These are phyloP conservation scores for Aspergillus fischeri DNA, from an alignment of 2,329 filamentous ascomycete species.

Conservation along the genomic window DNA sequence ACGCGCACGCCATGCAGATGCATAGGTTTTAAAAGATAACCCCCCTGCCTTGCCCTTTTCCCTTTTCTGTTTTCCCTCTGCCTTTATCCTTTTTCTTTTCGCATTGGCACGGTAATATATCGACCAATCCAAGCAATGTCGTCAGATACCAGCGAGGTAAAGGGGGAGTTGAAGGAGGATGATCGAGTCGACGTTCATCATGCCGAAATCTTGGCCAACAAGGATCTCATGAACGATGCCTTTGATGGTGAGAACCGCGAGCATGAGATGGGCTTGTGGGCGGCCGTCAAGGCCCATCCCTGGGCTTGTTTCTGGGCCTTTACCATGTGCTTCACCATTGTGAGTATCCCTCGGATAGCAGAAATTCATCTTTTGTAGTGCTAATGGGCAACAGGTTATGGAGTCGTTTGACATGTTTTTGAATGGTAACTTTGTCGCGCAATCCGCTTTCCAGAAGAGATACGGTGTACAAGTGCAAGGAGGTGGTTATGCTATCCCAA, in stretches of 20 bases:
- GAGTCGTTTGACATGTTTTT: conserved; percentile 50
- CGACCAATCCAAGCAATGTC: no score
- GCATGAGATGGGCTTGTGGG: conserved; percentile 39
- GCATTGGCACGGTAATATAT: no score
- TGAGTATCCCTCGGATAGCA: conserved; percentile 23
- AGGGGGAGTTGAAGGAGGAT: no score
- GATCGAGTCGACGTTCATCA: conserved; percentile 22
- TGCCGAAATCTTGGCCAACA: conserved; percentile 33
- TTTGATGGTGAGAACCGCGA: conserved; percentile 44
- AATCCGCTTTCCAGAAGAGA: conserved; percentile 32
- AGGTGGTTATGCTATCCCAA: conserved; percentile 30
- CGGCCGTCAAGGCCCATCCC: conserved; percentile 39
- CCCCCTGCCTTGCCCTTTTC: no score
- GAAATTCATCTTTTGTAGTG: no score
- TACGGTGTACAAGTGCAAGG: conserved; percentile 33
- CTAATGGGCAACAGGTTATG: conserved; percentile 39
- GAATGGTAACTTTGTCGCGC: conserved; percentile 46
- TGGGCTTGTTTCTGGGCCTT: conserved; percentile 48
- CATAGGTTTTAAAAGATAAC: no score
- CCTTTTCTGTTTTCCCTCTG: no score
- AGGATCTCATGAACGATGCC: conserved; percentile 40
- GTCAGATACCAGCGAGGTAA: no score
- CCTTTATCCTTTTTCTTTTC: no score
- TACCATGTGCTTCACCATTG: conserved; percentile 50
- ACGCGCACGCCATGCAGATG: no score